Conservation (phyloP, 805 yeast genomes). For the Yamadazyma tumulicola region DNA sequence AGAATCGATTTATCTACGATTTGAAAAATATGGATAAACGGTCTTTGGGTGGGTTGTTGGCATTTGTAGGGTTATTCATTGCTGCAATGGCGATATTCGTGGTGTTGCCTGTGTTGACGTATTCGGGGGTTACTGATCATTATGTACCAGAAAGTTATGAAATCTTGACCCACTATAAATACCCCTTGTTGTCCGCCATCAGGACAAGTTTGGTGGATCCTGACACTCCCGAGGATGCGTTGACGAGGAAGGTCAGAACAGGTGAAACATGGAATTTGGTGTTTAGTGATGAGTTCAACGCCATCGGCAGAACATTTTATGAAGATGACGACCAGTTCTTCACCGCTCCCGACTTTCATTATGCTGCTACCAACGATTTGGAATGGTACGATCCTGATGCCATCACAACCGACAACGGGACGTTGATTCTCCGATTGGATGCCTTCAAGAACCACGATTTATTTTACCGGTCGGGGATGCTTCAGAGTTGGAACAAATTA, state of each 20-base stretch:
- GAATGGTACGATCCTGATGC: slow-evolving; percentile 47
- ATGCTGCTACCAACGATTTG: slow-evolving; percentile 41
- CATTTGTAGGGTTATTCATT: slow-evolving; percentile 52
- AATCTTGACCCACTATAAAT: slow-evolving; percentile 42
- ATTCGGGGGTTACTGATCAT: slow-evolving; percentile 56
- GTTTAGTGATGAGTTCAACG: slow-evolving; percentile 42
- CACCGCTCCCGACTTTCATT: slow-evolving; percentile 38
- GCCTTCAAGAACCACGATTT: slow-evolving; percentile 35
- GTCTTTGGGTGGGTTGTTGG: slow-evolving; percentile 60
- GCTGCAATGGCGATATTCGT: slow-evolving; percentile 71
- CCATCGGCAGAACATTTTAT: slow-evolving; percentile 41
- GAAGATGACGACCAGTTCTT: slow-evolving; percentile 45
- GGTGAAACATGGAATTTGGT: slow-evolving; percentile 36
- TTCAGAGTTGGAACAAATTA: slow-evolving; percentile 38
- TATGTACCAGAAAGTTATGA: slow-evolving; percentile 34
- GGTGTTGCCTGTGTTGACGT: slow-evolving; percentile 80
- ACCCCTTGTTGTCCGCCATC: slow-evolving; percentile 35
- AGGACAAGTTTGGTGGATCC: slow-evolving; percentile 37
- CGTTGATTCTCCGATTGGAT: slow-evolving; percentile 34
- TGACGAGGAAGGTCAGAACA: slow-evolving; percentile 16
- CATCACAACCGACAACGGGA: slow-evolving; percentile 36
- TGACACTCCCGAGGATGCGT: slow-evolving; percentile 35
- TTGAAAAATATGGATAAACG: slow-evolving; percentile 62
- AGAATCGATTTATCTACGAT: slow-evolving; percentile 61
- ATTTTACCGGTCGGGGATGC: slow-evolving; percentile 38